Evolutionary conservation across 805 yeast species (phyloP), one percentile per base, ranked within the genome.

Genomic region (Priceomyces fermenticarens): DNA sequence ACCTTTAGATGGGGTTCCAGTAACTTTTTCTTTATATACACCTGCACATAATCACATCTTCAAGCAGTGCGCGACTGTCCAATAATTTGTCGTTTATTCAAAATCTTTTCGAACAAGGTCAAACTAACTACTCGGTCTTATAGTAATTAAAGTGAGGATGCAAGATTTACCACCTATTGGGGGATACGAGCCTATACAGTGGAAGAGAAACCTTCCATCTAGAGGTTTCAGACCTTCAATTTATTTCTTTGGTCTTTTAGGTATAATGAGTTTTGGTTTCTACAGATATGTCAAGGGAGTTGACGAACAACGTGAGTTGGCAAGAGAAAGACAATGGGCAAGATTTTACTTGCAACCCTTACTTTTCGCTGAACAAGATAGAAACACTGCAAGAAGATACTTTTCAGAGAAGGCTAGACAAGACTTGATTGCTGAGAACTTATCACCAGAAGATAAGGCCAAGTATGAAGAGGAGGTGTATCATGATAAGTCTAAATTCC

Each of bases 161-260:
- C 96, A 88, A 73, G 96, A 88, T 57, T 68, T 88, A 57, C 96
- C 96, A 56, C 96, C 96, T 43, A 71, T 78, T 53, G 88, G 86
- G 42, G 95, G 96, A 46, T 87, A 88, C 56, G 89, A 84, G 48
- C 84, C 85, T 33, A 78, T 88, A 45, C 96, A 87, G 68, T 88
- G 95, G 95, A 84, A 83, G 67, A 78, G 95, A 60, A 83, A 87
- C 62, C 66, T 88, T 36, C 96, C 96, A 16, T 69, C 91, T 2
- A 73, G 96, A 51, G 96, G 96, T 2, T 87, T 87, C 68, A 72
- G 91, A 43, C 93, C 95, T 11, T 67, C 79, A 32, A 71, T 85
- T 33, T 87, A 83, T 69, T 73, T 87, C 45, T 78, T 78, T 57
- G 78, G 83, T 29, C 60, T 86, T 44, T 69, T 79, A 31, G 85